Evolutionary conservation across 306 rosid species (phyloP), one percentile per base, ranked within the genome.

Genomic region (Rosa rugosa): DNA sequence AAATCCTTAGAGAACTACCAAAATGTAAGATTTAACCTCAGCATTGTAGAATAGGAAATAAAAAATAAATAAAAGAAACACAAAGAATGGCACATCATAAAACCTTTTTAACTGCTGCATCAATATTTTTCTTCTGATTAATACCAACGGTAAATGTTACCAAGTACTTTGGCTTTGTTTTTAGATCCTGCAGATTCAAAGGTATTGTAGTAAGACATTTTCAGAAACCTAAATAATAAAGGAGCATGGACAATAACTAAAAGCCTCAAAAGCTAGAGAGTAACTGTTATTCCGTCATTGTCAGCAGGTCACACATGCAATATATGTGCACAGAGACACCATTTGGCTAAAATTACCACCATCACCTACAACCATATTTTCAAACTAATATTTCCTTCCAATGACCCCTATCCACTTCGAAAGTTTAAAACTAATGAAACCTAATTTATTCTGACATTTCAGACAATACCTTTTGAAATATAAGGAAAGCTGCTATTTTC

Each of bases 1-100:
- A 96, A 96, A 87, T 93, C 90, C 83, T 88, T 96, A 80, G 99
- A 96, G 86, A 96, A 93, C 99, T 96, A 86, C 86, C 67, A 78
- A 79, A 36, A 77, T 38, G 77, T 47, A 69, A 82, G 75, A 64
- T 42, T 54, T 66, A 81, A 75, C 81, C 87, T 88, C 82, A 72
- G 81, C 54, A 83, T 72, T 76, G 62, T 64, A 49, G 77, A 78
- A 74, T 5, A 50, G 44, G n/a, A 77, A 50, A 25, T 74, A 4
- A 34, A 38, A n/a, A 27, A 47, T 11, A 22, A 13, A 23, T 51
- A 1, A 56, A 56, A 23, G 17, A 80, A 63, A 22, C 41, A 46
- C 53, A 69, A 6, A 51, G 45, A 71, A 56, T 65, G 78, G 20
- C 79, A 50, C 23, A 65, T 38, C 71, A 64, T 64, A 16, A 34